phyloP scores from a whole-genome alignment of 345 rosid genomes.

The Lepidium sativum region DNA sequence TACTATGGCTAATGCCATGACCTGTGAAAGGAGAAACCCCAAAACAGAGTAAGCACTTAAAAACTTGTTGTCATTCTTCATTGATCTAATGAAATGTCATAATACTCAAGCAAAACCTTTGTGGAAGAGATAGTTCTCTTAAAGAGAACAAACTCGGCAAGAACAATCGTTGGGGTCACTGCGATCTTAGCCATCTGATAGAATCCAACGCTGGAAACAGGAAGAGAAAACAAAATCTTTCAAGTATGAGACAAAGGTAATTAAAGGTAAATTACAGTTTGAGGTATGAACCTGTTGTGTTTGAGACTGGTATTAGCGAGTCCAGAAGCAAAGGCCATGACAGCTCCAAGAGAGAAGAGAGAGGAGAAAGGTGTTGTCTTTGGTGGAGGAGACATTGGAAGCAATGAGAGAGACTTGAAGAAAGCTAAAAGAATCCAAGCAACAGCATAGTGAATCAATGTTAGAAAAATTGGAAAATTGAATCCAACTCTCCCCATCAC shows the following conservation, averaged over 20 bases:
- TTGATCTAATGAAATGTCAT: neutral
- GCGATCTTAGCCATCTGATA: constrained; percentile 98
- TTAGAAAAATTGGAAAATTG: constrained; percentile 75
- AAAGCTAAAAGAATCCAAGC: constrained; percentile 85
- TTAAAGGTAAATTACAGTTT: neutral
- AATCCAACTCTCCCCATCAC: constrained; percentile 85
- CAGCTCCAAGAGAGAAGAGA: constrained; percentile 63
- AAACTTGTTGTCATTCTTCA: neutral
- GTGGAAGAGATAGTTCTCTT: constrained; percentile 53
- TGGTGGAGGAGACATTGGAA: constrained; percentile 81
- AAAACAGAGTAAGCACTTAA: constrained; percentile 18
- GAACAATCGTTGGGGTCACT: constrained; percentile 87
- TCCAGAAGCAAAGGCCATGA: constrained; percentile 95
- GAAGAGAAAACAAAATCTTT: neutral
- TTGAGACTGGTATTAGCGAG: constrained; percentile 91
- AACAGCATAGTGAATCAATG: constrained; percentile 64
- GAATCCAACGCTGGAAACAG: constrained; percentile 73
- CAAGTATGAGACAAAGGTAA: neutral
- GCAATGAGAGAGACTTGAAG: constrained; percentile 55
- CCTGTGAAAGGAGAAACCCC: constrained; percentile 35
- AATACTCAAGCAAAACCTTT: constrained; percentile 37
- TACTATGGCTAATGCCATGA: constrained; percentile 55
- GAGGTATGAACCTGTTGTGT: constrained; percentile 54
- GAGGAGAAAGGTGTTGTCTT: constrained; percentile 82
- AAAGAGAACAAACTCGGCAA: constrained; percentile 66